Evolutionary conservation across 1,284 basidiomycete species (phyloP).

Genomic region (Austroboletus sp.): DNA sequence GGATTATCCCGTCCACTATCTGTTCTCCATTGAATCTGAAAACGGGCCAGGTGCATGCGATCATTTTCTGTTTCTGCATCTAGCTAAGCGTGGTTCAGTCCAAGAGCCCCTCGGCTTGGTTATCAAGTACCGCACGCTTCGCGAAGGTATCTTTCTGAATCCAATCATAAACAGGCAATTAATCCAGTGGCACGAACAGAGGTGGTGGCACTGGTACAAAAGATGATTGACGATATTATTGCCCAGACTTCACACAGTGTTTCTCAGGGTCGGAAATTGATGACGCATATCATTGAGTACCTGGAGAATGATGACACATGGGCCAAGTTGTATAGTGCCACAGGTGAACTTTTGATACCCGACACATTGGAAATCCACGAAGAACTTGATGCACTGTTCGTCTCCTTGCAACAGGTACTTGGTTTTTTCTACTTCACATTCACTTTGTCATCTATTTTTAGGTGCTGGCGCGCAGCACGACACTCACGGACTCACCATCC

Average conservation of each 20-base stretch:
- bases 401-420: slow-evolving; percentile 38
- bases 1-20: slow-evolving; percentile 58
- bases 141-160: slow-evolving; percentile 51
- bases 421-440: not conserved
- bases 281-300: slow-evolving; percentile 48
- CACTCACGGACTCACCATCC: slow-evolving; percentile 6
- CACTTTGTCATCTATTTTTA: slow-evolving; percentile 9
- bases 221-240: slow-evolving; percentile 41
- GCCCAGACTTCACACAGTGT: slow-evolving; percentile 28
- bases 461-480: slow-evolving; percentile 20
- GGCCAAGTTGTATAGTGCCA: slow-evolving; percentile 60
- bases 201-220: slow-evolving; percentile 53
- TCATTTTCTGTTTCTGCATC: not conserved
- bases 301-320: slow-evolving; percentile 57
- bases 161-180: slow-evolving; percentile 4
- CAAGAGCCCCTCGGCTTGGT: slow-evolving; percentile 55
- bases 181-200: slow-evolving; percentile 37
- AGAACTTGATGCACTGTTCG: slow-evolving; percentile 36
- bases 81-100: slow-evolving; percentile 35
- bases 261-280: slow-evolving; percentile 34
- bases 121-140: slow-evolving; percentile 65
- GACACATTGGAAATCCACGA: slow-evolving; percentile 32
- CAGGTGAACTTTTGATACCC: slow-evolving; percentile 61
- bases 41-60: slow-evolving; percentile 48
- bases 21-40: slow-evolving; percentile 62